Conservation (phyloP, 129 eudicot genomes). For the Artemisia annua region DNA sequence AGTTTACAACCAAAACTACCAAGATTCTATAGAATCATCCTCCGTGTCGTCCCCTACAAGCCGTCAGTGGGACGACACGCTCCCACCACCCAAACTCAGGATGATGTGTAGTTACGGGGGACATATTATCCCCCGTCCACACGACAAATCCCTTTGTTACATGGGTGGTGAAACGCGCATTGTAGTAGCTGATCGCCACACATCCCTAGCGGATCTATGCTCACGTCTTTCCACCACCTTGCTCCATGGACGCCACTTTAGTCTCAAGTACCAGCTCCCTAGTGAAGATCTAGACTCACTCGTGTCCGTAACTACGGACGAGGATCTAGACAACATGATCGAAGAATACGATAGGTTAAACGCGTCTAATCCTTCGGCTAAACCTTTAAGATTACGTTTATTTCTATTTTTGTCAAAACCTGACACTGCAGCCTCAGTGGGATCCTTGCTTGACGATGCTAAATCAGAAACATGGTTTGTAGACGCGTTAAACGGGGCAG, state of each 20-base stretch:
- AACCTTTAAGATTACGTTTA: constrained; percentile 53
- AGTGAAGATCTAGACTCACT: constrained; percentile 81
- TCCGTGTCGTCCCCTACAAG: constrained; percentile 49
- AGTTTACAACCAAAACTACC: constrained; percentile 22
- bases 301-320: constrained; percentile 60
- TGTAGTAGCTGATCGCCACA: constrained; percentile 62
- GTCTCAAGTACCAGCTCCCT: constrained; percentile 72
- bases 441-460: constrained; percentile 68
- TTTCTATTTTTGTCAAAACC: constrained; percentile 64
- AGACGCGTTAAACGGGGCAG: constrained; percentile 67
- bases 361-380: constrained; percentile 35
- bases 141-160: constrained; percentile 77
- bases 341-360: constrained; percentile 67
- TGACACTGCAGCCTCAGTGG: constrained; percentile 75
- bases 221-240: constrained; percentile 57
- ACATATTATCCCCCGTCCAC: constrained; percentile 89
- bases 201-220: constrained; percentile 55
- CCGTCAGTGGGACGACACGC: constrained; percentile 57
- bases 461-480: constrained; percentile 85
- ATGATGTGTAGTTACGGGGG: constrained; percentile 96
- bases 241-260: constrained; percentile 56
- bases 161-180: constrained; percentile 89
- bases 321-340: constrained; percentile 77
- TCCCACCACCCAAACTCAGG: constrained; percentile 66
- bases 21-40: constrained; percentile 48